Evolutionary conservation across 805 yeast genomes (phyloP), one percentile per base, ranked within the genome.

Genomic region (Saccharomycopsis capsularis): DNA sequence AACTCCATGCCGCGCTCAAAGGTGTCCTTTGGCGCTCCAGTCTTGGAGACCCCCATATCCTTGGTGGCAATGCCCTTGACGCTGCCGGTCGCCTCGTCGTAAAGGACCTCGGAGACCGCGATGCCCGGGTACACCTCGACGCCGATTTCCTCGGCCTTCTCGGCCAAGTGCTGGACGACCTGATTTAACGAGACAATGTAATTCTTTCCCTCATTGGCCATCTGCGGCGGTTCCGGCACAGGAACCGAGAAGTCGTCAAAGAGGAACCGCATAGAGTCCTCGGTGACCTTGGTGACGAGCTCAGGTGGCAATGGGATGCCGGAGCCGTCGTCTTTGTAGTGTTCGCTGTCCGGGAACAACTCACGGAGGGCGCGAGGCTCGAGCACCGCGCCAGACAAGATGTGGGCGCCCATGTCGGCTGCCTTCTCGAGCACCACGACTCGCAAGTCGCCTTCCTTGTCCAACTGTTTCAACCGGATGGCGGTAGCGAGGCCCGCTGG

Each of bases 1-100:
- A 93, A 93, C 65, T 88, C 98, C 96, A 93, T 86, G 23, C 99
- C 99, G 56, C 95, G 76, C 66, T 93, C 96, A 65, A 87, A 93
- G n/a, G 78, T 71, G 55, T 76, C 85, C 59, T 44, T 85, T 27
- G 96, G 95, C 30, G 69, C 62, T 18, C 96, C 96, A 50, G 74
- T 66, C 57, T 79, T 82, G 44, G 81, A 75, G 16, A 93, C 68
- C 15, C 99, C 99, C 80, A 83, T 78, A 64, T 93, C 99, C 57
- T 84, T 85, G 1, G 99, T 93, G 4, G 96, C 96, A 3, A 91
- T 90, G 52, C 99, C 99, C 51, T 74, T 75, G 22, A 93, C 85
- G 4, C 56, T 51, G 3, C 76, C 77, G 9, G 21, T 30, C 7
- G 25, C 42, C 42, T 62, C 63, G 40, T 82, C 78, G 62, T 78